Base-by-base conservation (phyloP, 306 rosid genomes). In the Dalbergia cultrata region DNA sequence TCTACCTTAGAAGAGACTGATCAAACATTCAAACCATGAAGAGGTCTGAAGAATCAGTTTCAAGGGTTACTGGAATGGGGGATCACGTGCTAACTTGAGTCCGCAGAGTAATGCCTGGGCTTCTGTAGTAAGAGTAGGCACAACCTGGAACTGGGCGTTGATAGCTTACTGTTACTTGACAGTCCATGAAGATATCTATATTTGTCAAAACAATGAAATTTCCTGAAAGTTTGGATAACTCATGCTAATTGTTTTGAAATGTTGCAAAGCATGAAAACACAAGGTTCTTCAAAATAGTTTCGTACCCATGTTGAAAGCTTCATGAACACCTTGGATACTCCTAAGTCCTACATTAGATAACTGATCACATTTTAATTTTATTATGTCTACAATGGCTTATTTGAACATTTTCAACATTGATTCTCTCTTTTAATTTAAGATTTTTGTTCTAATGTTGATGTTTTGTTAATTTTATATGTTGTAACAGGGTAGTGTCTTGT, bases 41-140 rank as follows among this genome's bases (percentile, higher is more conserved):
- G 74, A 43, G 52, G 33, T 61, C 72, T 62, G 63, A 49, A 72
- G 74, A 72, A 53, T 64, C 67, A 64, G 50, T 80, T 52, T 72
- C 61, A 64, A 26, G 72, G 64, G 26, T n/a, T 73, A 33, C 44
- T 9, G 9, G 79, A 41, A 80, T 31, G 43, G 72, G 35, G 58
- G 66, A 26, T 71, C 47, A 19, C 37, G 72, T 34, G 63, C 43
- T 70, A 52, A 70, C 63, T 70, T 69, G 35, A 43, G 11, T 59
- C 56, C 6, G 11, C 43, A 43, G 12, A 59, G 7, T 49, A 65
- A 76, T 35, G 39, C 39, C 13, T 13, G 26, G 53, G 74, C 67
- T 12, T 65, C 56, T 65, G 66, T 49, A 37, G 56, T 17, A 37
- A 52, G 66, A 53, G 21, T 21, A 21, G 56, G 9, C 58, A 50